phyloP scores from a whole-genome alignment of 495 filamentous ascomycete genomes.

The Melanomma pulvis-pyrius region DNA sequence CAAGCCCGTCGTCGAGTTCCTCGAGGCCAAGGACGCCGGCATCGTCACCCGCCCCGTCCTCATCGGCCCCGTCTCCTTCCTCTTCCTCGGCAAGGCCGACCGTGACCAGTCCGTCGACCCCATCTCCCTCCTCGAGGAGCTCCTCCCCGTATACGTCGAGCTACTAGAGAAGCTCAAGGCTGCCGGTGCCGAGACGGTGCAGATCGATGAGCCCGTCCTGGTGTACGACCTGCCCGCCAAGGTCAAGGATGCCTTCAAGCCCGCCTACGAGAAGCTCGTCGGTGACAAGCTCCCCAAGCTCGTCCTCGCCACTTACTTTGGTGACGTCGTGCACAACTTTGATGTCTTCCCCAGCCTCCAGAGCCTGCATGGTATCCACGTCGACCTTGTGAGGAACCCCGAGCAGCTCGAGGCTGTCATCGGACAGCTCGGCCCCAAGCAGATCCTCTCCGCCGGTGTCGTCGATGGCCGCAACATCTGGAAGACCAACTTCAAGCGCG shows the following conservation, averaged over 20 bases:
- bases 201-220: constrained; percentile 96
- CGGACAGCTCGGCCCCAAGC: constrained; percentile 75
- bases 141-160: constrained; percentile 90
- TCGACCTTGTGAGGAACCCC: constrained; percentile 95
- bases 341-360: constrained; percentile 73
- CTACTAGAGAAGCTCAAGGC: constrained; percentile 88
- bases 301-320: constrained; percentile 93
- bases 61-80: constrained; percentile 94
- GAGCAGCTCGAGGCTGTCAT: constrained; percentile 88
- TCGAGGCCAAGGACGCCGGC: constrained; percentile 95
- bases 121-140: constrained; percentile 87
- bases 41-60: constrained; percentile 91
- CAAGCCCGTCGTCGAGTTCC: constrained; percentile 92
- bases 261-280: constrained; percentile 86
- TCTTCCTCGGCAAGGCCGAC: constrained; percentile 94
- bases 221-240: constrained; percentile 87
- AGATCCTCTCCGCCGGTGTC: constrained; percentile 88
- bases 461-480: constrained; percentile 99
- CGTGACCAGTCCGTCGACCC: constrained; percentile 88
- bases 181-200: constrained; percentile 90
- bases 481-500: constrained; percentile 96
- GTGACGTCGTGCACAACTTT: constrained; percentile 98
- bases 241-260: constrained; percentile 96
- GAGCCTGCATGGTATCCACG: constrained; percentile 78
- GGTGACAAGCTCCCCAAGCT: constrained; percentile 79